phyloP scores from a whole-genome alignment of 2,329 filamentous ascomycete species.

The Teratosphaeria zuluensis region DNA sequence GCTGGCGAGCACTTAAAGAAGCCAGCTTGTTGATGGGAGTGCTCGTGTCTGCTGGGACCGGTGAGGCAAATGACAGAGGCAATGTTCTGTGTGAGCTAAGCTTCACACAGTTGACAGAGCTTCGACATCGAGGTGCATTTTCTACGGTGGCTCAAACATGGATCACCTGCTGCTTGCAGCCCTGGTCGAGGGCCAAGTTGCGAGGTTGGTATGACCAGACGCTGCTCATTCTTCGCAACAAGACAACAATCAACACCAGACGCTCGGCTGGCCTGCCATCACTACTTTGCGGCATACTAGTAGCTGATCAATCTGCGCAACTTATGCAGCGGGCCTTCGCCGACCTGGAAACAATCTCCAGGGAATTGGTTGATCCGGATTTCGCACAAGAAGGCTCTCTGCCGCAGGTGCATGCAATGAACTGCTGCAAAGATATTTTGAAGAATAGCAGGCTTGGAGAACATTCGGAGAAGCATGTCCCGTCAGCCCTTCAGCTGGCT shows the following conservation, averaged over 20 bases:
- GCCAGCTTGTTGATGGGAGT: conserved; percentile 53
- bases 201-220: conserved; percentile 54
- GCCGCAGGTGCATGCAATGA: conserved; percentile 88
- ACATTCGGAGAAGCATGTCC: conserved; percentile 63
- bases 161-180: conserved; percentile 59
- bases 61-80: not conserved
- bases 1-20: conserved; percentile 90
- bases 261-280: conserved; percentile 87
- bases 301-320: conserved; percentile 46
- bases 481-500: conserved; percentile 66
- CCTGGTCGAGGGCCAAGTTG: conserved; percentile 48
- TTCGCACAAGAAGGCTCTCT: conserved; percentile 47
- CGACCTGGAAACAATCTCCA: conserved; percentile 52
- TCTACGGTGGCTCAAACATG: conserved; percentile 89
- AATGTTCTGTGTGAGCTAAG: conserved; percentile 43
- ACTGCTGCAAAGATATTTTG: conserved; percentile 87
- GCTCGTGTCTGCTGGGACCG: not conserved
- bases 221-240: conserved; percentile 35
- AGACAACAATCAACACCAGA: conserved; percentile 70
- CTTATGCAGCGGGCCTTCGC: conserved; percentile 57
- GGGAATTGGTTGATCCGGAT: conserved; percentile 12
- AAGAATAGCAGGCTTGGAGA: conserved; percentile 68
- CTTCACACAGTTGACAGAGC: conserved; percentile 69
- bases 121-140: conserved; percentile 87
- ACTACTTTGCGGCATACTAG: conserved; percentile 71